A percentile compares a stretch with the other conserved stretches of the same genome.
These are phyloP conservation scores for Trichomonas tenax DNA, from an alignment of 208 protist genomes.

Conservation along the genomic window DNA sequence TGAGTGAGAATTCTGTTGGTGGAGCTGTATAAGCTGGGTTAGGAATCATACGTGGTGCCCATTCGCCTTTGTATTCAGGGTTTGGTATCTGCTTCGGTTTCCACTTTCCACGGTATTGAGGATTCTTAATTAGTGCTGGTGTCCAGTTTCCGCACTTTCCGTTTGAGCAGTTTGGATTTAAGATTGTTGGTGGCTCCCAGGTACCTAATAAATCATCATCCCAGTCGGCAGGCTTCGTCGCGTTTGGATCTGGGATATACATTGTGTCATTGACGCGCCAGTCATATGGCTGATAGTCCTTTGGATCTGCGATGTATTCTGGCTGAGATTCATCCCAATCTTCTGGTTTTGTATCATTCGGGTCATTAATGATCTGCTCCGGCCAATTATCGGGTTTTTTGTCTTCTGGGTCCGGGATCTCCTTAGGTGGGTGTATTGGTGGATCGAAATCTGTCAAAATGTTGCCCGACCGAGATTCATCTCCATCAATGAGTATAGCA, in stretches of 20 bases:
- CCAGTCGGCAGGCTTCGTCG: slow-evolving; percentile 34
- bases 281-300: not conserved
- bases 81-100: slow-evolving; percentile 31
- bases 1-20: not conserved
- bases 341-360: not conserved
- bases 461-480: slow-evolving; percentile 12
- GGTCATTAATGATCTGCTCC: not conserved
- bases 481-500: slow-evolving; percentile 33
- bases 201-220: not conserved
- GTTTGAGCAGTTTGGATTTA: slow-evolving; percentile 33
- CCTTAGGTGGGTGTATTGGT: not conserved
- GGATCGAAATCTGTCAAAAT: slow-evolving; percentile 7
- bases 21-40: slow-evolving; percentile 38
- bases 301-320: slow-evolving; percentile 12
- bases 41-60: slow-evolving; percentile 35
- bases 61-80: slow-evolving; percentile 40
- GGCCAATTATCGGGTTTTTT: slow-evolving; percentile 38
- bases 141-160: not conserved
- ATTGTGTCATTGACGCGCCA: not conserved
- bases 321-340: slow-evolving; percentile 42
- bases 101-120: slow-evolving; percentile 40
- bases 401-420: slow-evolving; percentile 32
- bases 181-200: slow-evolving; percentile 33
- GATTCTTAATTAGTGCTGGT: slow-evolving; percentile 26
- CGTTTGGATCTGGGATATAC: slow-evolving; percentile 24